Evolutionary conservation across 768 basidiomycete genomes (phyloP), one percentile per base, ranked within the genome.

Genomic region (Russula abietina): DNA sequence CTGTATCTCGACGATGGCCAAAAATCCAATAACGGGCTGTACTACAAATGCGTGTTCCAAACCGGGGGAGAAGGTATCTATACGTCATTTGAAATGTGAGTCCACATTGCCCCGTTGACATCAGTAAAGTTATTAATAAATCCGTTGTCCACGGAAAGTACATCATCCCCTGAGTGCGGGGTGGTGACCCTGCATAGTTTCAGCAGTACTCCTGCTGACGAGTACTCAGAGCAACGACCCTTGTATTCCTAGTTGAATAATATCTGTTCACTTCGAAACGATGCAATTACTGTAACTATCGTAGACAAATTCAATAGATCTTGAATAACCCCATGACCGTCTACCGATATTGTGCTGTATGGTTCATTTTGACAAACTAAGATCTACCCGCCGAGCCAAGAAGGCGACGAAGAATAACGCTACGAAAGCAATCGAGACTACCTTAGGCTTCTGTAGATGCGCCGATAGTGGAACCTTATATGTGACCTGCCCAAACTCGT

Each of bases 401-500:
- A 78, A 72, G 49, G 74, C 78, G 59, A 78, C 71, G 65, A 76
- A 71, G 73, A 95, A 95, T 51, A 93, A 62, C 49, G 79, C 77
- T 57, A 89, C 74, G 73, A 89, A 84, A 1, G 86, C 91, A 19
- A 79, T 77, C 10, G 87, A 83, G 30, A 95, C 91, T 12, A 87
- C 84, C 32, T 91, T 59, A 1, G 92, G 91, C 74, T 98, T 98
- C 74, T 86, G 88, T 63, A 97, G 73, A 72, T 93, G 89, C n/a
- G 92, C 87, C 46, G 80, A 77, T 59, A 86, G 69, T 12, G 92
- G 85, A 48, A 96, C 88, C 68, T 82, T 86, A 80, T 98, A 98
- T 41, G 88, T 85, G 62, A 97, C 87, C 95, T 97, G 66, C 26
- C 55, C 26, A n/a, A 57, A 28, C 24, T 36, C 32, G 43, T 66